Evolutionary conservation across 169 alveolate species (phyloP), one percentile per base, ranked within the genome.

Genomic region (Cryptosporidium sp.): DNA sequence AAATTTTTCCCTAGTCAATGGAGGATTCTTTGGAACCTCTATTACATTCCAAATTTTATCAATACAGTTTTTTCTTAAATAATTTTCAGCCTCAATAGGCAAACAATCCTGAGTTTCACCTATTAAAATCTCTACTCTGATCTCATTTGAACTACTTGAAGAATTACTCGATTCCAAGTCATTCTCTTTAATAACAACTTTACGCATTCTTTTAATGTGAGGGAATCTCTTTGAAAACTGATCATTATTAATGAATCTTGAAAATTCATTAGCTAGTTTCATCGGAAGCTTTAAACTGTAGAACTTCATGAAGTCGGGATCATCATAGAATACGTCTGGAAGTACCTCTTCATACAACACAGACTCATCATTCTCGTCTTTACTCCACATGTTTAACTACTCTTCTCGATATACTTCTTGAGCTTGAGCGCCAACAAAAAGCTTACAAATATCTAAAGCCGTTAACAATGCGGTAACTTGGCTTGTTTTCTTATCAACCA

Each of bases 1-100:
- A 84, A 74, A 94, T 67, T 93, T 94, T 43, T 94, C 93, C 51
- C 61, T 71, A 26, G 95, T 93, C 48, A 91, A 59, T 8, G 97
- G 97, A 45, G 96, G 86, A 69, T 93, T 70, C 68, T 69, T 92
- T 50, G 96, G 95, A 39, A 94, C 95, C 48, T 85, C 69, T 26
- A 18, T 62, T 31, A 26, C 74, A 65, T 26, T 70, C 69, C 59
- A 37, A 23, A 59, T 29, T 10, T 18, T 29, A 10, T 23, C 69
- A 10, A 80, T 18, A 3, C 31, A 51, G 29, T 62, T 59, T 21
- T 62, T 33, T 29, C 16, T 26, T 37, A 80, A 48, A 23, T 31
- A 80, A n/a, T 26, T 21, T 21, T 80, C 69, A 1, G 45, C 69
- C n/a, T 41, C 75, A 45, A 23, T 7, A 21, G 89, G 62, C 12